Conservation (phyloP, 2,329 filamentous ascomycete genomes). For the Thelonectria blattea region DNA sequence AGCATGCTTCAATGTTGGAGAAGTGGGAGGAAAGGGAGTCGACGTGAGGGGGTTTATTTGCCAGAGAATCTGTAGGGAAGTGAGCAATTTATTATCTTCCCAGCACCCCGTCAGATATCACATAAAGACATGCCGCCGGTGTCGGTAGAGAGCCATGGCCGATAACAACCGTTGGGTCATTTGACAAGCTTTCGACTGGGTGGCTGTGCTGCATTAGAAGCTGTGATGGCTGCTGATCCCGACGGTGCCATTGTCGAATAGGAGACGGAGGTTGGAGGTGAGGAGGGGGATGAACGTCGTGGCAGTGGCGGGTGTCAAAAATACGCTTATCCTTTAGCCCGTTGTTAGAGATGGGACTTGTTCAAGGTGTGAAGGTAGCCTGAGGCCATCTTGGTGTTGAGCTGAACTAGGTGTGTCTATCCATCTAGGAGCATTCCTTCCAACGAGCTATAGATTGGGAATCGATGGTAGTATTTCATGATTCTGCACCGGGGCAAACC, state of each 20-base stretch:
- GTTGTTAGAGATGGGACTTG: background rate
- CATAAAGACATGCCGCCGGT: background rate
- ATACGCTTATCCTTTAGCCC: background rate
- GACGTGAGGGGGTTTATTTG: slow-evolving; percentile 33
- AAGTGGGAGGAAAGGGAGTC: slow-evolving; percentile 16
- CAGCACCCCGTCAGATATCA: slow-evolving; percentile 2
- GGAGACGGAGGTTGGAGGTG: background rate
- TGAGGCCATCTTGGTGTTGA: too few species aligned
- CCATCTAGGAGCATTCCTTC: too few species aligned
- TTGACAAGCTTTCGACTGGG: background rate
- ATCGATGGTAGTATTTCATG: too few species aligned
- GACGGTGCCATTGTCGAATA: background rate
- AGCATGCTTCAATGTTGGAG: slow-evolving; percentile 15
- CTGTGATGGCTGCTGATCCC: background rate
- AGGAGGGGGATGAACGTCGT: background rate
- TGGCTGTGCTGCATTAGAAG: background rate
- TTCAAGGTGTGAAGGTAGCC: background rate
- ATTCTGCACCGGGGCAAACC: too few species aligned
- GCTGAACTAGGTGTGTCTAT: too few species aligned
- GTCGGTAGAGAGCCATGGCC: slow-evolving; percentile 28
- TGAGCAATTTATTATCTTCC: slow-evolving; percentile 20
- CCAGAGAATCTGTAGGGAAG: slow-evolving; percentile 9
- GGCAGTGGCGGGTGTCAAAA: background rate
- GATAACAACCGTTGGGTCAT: slow-evolving; percentile 19
- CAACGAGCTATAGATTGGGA: too few species aligned